Conservation (phyloP, 1,284 basidiomycete genomes). For the Calocybe gambosa region DNA sequence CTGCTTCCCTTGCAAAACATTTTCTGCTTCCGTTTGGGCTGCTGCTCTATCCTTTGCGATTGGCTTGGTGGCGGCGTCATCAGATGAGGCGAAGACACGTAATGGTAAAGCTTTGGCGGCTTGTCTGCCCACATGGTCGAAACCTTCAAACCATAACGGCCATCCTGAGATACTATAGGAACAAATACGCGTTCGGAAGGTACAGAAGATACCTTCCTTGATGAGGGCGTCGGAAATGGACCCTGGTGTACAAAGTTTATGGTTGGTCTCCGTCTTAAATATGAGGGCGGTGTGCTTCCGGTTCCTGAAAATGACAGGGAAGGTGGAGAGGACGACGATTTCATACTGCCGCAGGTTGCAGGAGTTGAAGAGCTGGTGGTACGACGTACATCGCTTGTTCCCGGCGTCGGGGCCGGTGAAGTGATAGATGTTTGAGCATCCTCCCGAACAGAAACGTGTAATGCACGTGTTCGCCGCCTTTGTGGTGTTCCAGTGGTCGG, state of each 20-base stretch:
- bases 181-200: conserved; percentile 10
- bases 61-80: conserved; percentile 3
- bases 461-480: conserved; percentile 3
- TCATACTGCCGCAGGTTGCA: background rate
- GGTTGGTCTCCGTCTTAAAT: conserved; percentile 11
- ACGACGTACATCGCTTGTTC: too few relatives aligned
- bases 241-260: conserved; percentile 9
- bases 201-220: background rate
- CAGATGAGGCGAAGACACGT: conserved; percentile 19
- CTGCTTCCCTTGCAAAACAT: conserved; percentile 5
- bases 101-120: conserved; percentile 13
- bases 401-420: background rate
- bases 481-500: background rate
- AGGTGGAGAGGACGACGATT: background rate
- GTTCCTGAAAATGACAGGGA: background rate
- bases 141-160: conserved; percentile 11
- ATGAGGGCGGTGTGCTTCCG: background rate
- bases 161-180: conserved; percentile 15
- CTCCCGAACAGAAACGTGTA: background rate
- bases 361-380: background rate
- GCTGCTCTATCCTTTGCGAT: background rate
- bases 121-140: conserved; percentile 15
- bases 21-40: conserved; percentile 12
- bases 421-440: background rate
- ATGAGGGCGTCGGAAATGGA: conserved; percentile 3